Percentiles rank a stretch among this genome's conserved stretches.
These are phyloP conservation scores for Eucalyptus sideroxylon DNA, from an alignment of 345 rosid species.

Conservation along the genomic window DNA sequence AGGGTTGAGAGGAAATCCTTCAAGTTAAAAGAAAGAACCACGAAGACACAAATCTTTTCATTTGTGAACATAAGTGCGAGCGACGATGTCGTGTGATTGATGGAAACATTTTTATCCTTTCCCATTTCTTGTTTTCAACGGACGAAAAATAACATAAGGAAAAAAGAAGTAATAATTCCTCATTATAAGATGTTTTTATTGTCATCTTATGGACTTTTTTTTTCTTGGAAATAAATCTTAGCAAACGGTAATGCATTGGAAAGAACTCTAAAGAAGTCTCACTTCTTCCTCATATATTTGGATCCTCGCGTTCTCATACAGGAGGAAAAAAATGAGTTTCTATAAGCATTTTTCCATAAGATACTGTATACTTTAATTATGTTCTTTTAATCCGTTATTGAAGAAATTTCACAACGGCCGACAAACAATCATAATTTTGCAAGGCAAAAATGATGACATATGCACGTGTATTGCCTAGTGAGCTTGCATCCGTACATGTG, in stretches of 20 bases:
- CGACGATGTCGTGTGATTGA: neutral
- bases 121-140: neutral
- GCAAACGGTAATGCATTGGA: neutral
- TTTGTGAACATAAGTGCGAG: neutral
- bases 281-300: neutral
- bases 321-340: neutral
- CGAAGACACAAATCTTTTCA: neutral
- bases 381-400: neutral
- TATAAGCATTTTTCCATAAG: neutral
- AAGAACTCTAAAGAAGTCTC: neutral
- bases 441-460: neutral
- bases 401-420: neutral
- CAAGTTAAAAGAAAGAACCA: neutral
- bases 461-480: neutral
- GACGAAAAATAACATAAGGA: neutral
- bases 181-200: neutral
- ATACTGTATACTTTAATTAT: neutral
- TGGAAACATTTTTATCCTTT: neutral
- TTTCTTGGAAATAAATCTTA: neutral
- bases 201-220: neutral
- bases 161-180: neutral
- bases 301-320: neutral
- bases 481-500: neutral
- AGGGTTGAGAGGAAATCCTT: neutral
- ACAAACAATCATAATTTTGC: neutral